Conservation (phyloP, 495 filamentous ascomycete genomes). For the Collariella sp. region DNA sequence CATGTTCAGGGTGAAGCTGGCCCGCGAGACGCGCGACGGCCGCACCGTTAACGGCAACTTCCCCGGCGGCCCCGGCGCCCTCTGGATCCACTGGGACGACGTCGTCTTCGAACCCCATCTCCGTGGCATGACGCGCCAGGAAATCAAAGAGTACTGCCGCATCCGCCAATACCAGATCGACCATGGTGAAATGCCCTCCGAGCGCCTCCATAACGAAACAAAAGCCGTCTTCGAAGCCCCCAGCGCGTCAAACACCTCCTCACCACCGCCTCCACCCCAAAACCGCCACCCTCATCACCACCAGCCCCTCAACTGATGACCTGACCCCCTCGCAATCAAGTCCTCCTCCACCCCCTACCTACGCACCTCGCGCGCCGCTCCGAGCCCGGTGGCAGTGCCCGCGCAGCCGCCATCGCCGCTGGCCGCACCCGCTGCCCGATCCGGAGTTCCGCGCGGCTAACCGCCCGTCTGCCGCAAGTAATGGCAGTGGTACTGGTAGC, state of each 20-base stretch:
- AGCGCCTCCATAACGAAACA: constrained; percentile 40
- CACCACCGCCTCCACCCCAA: constrained; percentile 1
- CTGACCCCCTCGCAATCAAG: constrained; percentile 18
- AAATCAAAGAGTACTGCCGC: constrained; percentile 48
- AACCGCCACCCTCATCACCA: constrained; percentile 4
- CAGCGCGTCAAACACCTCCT: constrained; percentile 28
- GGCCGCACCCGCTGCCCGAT: constrained; percentile 25
- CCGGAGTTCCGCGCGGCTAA: constrained; percentile 27
- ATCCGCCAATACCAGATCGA: constrained; percentile 44
- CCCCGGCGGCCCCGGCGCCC: constrained; percentile 41
- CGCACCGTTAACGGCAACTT: constrained; percentile 41
- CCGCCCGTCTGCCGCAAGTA: constrained; percentile 18
- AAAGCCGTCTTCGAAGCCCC: constrained; percentile 40
- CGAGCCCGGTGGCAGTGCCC: constrained; percentile 10
- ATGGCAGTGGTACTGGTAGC: too few species aligned
- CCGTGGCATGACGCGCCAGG: constrained; percentile 31
- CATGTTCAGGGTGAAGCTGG: constrained; percentile 47
- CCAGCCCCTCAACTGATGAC: too few species aligned
- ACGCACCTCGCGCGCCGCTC: constrained; percentile 18
- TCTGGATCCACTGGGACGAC: constrained; percentile 50
- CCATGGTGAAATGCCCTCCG: constrained; percentile 34
- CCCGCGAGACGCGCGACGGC: constrained; percentile 42
- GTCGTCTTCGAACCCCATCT: constrained; percentile 42
- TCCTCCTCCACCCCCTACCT: constrained; percentile 1
- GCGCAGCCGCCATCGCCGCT: background rate